Conservation (phyloP, 768 basidiomycete species). For the Postia placenta region DNA sequence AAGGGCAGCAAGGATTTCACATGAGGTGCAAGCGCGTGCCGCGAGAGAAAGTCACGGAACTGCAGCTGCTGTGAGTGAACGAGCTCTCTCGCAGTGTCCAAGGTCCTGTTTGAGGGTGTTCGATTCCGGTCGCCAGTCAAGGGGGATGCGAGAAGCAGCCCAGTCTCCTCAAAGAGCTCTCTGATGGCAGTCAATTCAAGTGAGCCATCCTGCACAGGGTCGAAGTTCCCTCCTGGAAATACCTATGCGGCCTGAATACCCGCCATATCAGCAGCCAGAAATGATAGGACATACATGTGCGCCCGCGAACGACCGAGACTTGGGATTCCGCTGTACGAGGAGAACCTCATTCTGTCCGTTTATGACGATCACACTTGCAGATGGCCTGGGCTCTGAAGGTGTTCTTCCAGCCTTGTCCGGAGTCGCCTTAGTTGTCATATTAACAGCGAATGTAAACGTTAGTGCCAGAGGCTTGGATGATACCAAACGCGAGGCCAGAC, state of each 20-base stretch:
- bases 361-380: slow-evolving; percentile 62
- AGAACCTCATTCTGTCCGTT: slow-evolving; percentile 64
- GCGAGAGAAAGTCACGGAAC: slow-evolving; percentile 49
- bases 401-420: too few species aligned
- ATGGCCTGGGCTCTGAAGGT: slow-evolving; percentile 46
- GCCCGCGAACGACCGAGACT: slow-evolving; percentile 57
- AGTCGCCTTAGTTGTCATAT: too few species aligned
- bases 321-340: slow-evolving; percentile 64
- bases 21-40: slow-evolving; percentile 39
- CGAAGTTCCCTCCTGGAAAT: slow-evolving; percentile 71
- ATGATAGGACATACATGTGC: slow-evolving; percentile 45
- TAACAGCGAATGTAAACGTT: too few species aligned
- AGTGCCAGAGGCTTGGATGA: too few species aligned
- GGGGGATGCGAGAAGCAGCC: slow-evolving; percentile 51
- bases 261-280: neutral
- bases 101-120: slow-evolving; percentile 28
- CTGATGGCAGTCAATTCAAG: slow-evolving; percentile 60
- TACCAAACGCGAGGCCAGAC: too few species aligned
- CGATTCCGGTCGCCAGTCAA: slow-evolving; percentile 7
- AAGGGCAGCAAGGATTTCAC: slow-evolving; percentile 52
- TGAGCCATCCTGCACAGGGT: slow-evolving; percentile 51
- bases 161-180: slow-evolving; percentile 76
- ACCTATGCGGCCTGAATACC: slow-evolving; percentile 38
- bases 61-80: slow-evolving; percentile 46
- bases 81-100: slow-evolving; percentile 49